phyloP scores from a whole-genome alignment of 306 rosid species.

The Abrus pulchellus region DNA sequence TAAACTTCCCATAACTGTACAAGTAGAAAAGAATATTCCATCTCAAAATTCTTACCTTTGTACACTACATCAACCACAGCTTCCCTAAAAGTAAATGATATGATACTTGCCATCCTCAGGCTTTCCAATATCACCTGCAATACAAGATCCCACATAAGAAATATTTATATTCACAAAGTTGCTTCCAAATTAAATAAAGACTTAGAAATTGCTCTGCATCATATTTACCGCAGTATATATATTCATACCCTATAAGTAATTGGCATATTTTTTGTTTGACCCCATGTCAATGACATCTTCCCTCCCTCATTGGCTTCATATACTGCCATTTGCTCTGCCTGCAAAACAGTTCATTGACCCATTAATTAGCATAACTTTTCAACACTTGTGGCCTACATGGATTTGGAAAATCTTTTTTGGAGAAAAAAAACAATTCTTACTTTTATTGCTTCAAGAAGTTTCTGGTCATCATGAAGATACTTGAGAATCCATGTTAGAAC shows the following conservation, averaged over 20 bases:
- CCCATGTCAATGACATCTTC: slow-evolving; percentile 73
- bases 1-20: slow-evolving; percentile 9
- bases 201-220: neutral
- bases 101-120: slow-evolving; percentile 88
- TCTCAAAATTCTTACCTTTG: slow-evolving; percentile 63
- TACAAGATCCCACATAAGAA: slow-evolving; percentile 20
- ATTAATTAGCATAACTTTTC: slow-evolving; percentile 38
- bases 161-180: slow-evolving; percentile 17
- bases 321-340: slow-evolving; percentile 81
- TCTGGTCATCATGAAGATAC: slow-evolving; percentile 82
- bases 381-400: slow-evolving; percentile 40
- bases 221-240: neutral
- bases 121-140: slow-evolving; percentile 86
- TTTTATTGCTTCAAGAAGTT: slow-evolving; percentile 76
- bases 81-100: slow-evolving; percentile 91
- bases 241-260: slow-evolving; percentile 59
- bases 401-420: slow-evolving; percentile 33
- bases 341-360: slow-evolving; percentile 40
- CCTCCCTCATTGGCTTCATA: slow-evolving; percentile 70
- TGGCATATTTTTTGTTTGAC: slow-evolving; percentile 75
- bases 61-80: slow-evolving; percentile 86
- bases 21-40: neutral
- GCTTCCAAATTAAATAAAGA: neutral
- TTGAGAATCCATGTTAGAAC: slow-evolving; percentile 90
- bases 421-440: slow-evolving; percentile 48